Base-by-base conservation (phyloP, 2,329 filamentous ascomycete species). In the Gliomastix tumulicola region DNA sequence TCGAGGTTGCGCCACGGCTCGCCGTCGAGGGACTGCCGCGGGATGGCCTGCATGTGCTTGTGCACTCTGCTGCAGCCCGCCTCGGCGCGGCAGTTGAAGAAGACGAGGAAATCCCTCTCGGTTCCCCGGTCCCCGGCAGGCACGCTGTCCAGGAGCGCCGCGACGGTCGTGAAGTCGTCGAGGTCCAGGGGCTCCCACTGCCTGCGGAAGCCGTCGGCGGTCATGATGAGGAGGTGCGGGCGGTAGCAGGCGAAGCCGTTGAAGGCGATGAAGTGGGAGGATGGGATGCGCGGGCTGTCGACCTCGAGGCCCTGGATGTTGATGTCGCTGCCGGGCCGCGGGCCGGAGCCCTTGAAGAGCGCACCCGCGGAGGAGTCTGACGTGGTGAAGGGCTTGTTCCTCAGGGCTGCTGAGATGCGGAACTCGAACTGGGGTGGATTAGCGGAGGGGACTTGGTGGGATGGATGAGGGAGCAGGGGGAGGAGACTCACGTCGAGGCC, bases 221-320 rank as follows among this genome's bases (percentile, higher is more conserved):
- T 71, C 37, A 73, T 49, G 13, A 72, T 53, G 12, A 73, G 52
- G 4, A 67, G 50, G 43, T 72, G 69, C 4, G 69, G 68, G 8
- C 63, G 47, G 39, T 65, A 66, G 12, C 66, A 63, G 39, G 61
- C 64, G 44, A 69, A 74, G 37, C 68, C 63, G 49, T 74, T 74
- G 39, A 66, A 49, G 3, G 61, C 54, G 7, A 74, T 52, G 15
- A 65, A 48, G 38, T 74, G 69, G 1, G 66, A 64, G 10, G 17
- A 37, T 13, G n/a, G n/a, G 7, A 30, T 13, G 15, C 60, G 63
- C 12, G 70, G 44, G 12, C 51, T 47, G 1, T 50, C 49, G 11
- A 74, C 46, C 13, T 66, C 59, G 30, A 65, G 59, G n/a, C 61
- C 61, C 1, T 56, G 48, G 32, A 65, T 56, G 31, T 56, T 56